phyloP scores from a whole-genome alignment of 805 yeast genomes.

The Hemisphaericaspora nanyangensis region DNA sequence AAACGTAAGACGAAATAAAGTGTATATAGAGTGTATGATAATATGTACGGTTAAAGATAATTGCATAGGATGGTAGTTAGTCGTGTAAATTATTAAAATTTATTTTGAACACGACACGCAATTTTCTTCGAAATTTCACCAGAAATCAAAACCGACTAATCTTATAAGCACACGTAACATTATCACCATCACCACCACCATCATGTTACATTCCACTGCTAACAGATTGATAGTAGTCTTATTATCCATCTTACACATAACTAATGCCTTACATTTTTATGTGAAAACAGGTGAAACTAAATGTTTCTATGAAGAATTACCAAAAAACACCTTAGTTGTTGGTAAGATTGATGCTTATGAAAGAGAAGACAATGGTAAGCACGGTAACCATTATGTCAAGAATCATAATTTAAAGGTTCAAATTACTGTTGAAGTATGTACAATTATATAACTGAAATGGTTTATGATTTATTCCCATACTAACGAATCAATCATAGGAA shows the following conservation, averaged over 20 bases:
- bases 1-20: conserved; percentile 72
- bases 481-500: conserved; percentile 17
- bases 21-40: too few relatives aligned
- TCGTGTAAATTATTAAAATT: not conserved
- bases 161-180: too few relatives aligned
- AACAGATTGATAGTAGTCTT: conserved; percentile 6
- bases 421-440: conserved; percentile 61
- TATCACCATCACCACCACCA: too few relatives aligned
- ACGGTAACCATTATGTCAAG: conserved; percentile 45
- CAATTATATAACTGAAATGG: not conserved
- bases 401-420: conserved; percentile 57
- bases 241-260: conserved; percentile 12
- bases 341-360: conserved; percentile 72
- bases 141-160: too few relatives aligned
- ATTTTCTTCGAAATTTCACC: too few relatives aligned
- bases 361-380: conserved; percentile 42
- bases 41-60: not conserved
- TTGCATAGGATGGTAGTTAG: not conserved
- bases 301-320: conserved; percentile 82
- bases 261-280: conserved; percentile 69
- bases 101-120: conserved; percentile 5
- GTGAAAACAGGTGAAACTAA: conserved; percentile 68
- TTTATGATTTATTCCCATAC: not conserved
- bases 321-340: conserved; percentile 73
- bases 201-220: conserved; percentile 6